A percentile compares a stretch with the other conserved stretches of the same genome.
phyloP scores from a whole-genome alignment of 2,329 filamentous ascomycete genomes.

The Nigrospora osmanthi region DNA sequence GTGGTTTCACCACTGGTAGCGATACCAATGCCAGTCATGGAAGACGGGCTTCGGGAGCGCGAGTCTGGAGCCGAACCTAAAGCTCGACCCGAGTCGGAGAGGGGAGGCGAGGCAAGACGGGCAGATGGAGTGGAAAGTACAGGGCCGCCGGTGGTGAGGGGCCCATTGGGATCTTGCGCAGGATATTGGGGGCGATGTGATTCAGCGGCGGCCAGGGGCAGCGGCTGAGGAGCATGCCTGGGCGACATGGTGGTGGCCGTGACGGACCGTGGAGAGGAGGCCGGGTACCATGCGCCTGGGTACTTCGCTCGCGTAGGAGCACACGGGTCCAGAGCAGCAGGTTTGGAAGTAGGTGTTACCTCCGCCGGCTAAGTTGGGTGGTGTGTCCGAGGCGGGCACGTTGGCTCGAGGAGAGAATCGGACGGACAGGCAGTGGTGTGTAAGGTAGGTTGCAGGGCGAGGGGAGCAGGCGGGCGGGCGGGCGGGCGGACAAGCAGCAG shows the following conservation, averaged over 20 bases:
- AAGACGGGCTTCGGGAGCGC: not conserved
- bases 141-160: not conserved
- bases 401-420: not conserved
- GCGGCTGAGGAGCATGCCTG: conserved; percentile 50
- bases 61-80: not conserved
- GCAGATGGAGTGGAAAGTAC: not conserved
- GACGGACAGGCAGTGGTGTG: not conserved
- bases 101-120: not conserved
- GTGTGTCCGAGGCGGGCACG: no score
- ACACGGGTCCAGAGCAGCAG: not conserved
- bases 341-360: not conserved
- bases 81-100: not conserved
- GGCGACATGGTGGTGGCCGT: conserved; percentile 39
- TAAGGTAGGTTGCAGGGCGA: not conserved
- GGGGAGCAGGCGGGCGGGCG: no score
- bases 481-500: no score
- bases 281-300: conserved; percentile 2
- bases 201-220: conserved; percentile 39
- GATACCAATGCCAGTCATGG: not conserved
- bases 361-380: no score
- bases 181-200: conserved; percentile 19
- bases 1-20: conserved; percentile 4
- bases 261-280: conserved; percentile 9
- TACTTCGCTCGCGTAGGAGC: not conserved
- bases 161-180: not conserved